These are phyloP conservation scores for Mycena sanguinolenta DNA, from an alignment of 768 basidiomycete genomes.

Conservation along the genomic window DNA sequence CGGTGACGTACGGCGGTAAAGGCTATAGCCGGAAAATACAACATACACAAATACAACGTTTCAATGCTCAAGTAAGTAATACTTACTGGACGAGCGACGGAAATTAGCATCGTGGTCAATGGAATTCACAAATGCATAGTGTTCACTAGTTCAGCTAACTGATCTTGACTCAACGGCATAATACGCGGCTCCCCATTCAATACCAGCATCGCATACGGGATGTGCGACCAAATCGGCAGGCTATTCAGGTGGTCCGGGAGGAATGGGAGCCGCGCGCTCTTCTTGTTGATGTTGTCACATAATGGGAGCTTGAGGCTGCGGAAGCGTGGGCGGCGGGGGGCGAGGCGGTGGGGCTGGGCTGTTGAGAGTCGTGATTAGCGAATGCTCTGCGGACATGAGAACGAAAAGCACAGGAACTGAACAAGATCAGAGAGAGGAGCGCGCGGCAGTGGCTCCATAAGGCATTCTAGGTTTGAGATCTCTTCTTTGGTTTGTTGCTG, in stretches of 20 bases:
- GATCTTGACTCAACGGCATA: constrained; percentile 16
- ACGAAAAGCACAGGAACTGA: too few species aligned
- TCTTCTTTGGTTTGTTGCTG: constrained; percentile 19
- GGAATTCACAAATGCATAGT: constrained; percentile 10
- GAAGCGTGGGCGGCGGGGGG: constrained; percentile 16
- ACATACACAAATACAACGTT: too few species aligned
- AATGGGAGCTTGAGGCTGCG: constrained; percentile 25
- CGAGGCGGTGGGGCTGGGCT: background rate
- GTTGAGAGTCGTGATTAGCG: too few species aligned
- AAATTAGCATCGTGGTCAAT: too few species aligned
- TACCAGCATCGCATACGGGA: constrained; percentile 21
- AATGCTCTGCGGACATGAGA: too few species aligned
- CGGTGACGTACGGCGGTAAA: too few species aligned
- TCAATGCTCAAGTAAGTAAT: background rate
- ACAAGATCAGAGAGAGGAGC: background rate
- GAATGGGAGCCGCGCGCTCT: constrained; percentile 20
- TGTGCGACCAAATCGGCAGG: constrained; percentile 12
- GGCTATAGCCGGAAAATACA: too few species aligned
- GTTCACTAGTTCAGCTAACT: constrained; percentile 18
- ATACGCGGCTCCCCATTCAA: constrained; percentile 31
- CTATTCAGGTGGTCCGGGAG: constrained; percentile 20
- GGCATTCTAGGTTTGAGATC: constrained; percentile 9
- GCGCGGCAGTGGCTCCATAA: constrained; percentile 26
- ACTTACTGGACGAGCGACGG: too few species aligned
- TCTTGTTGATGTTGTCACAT: constrained; percentile 12